Conservation (phyloP, 225 moss, liverwort and hornwort species). For the Thuidium tamariscinum region DNA sequence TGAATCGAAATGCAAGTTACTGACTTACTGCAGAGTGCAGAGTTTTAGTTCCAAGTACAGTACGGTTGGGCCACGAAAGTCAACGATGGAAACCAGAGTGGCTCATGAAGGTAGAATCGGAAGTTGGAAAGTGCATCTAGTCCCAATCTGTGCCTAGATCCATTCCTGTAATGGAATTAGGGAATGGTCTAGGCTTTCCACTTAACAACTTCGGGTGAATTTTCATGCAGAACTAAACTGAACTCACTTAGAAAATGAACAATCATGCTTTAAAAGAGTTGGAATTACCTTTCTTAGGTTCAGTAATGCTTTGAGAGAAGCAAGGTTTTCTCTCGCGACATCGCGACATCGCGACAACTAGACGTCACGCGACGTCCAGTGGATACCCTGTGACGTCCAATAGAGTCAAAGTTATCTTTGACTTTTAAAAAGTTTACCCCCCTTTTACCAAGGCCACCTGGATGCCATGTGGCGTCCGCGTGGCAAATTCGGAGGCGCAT, state of each 20-base stretch:
- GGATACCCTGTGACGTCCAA: too few relatives aligned
- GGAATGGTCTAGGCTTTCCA: background rate
- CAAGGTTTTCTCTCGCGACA: too few relatives aligned
- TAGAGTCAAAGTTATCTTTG: too few relatives aligned
- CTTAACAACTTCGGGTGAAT: background rate
- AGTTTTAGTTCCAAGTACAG: background rate
- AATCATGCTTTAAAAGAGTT: background rate
- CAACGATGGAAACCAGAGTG: background rate
- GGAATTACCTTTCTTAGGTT: background rate
- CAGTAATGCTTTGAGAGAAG: background rate
- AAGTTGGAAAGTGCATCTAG: background rate
- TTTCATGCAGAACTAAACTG: background rate
- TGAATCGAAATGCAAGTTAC: background rate
- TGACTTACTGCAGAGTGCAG: too few relatives aligned
- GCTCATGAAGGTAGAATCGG: background rate
- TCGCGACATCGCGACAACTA: too few relatives aligned
- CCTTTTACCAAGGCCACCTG: too few relatives aligned
- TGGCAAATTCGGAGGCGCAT: too few relatives aligned
- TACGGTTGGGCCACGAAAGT: background rate
- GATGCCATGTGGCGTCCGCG: too few relatives aligned
- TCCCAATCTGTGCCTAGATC: background rate
- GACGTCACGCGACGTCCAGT: too few relatives aligned
- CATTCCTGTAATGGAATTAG: background rate
- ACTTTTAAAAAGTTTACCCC: too few relatives aligned
- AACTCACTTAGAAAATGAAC: background rate